Base-by-base conservation (phyloP, 2,329 filamentous ascomycete species). In the Pestalotiopsis sp. region DNA sequence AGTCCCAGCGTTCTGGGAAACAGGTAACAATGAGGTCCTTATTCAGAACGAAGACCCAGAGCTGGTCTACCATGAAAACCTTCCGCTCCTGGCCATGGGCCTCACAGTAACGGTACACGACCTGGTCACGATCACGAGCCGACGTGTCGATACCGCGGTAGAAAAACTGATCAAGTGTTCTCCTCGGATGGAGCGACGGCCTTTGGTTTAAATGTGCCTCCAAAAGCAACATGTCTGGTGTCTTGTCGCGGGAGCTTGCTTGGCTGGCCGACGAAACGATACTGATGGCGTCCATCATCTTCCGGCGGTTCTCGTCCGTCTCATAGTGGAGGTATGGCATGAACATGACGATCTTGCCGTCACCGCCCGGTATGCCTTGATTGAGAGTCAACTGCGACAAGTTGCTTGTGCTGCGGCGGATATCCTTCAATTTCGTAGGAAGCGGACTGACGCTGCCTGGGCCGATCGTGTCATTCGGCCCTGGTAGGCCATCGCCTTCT, bases 321-420 rank as follows among this genome's bases (percentile, higher is more conserved):
- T 91, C 89, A 65, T 90, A 91, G 74, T 91, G 89, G 3, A 91
- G 78, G 72, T 90, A 91, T 0, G 89, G 89, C 87, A 91, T 90
- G 68, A 82, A 83, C 25, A 83, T 70, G 4, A 79, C 77, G 36
- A 80, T 76, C 58, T 80, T 80, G 13, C 78, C 78, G 49, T 76
- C 72, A 4, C 71, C 72, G 6, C 72, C 72, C 1, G 72, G 71
- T 11, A 70, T 49, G 12, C 68, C 65, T 20, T 69, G 68, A 13
- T 63, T 71, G 25, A 73, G 66, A 4, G 72, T 70, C 68, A 72
- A 70, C 52, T 72, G 69, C 7, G 72, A 73, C 27, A 73, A 49
- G 52, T 71, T 72, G 66, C 72, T 73, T 7, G 70, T 68, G 39
- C 68, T 72, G 13, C 72, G 64, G 23, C 69, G 70, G 13, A 73